Evolutionary conservation across 306 rosid genomes (phyloP), one percentile per base, ranked within the genome.

Genomic region (Corylus americana): DNA sequence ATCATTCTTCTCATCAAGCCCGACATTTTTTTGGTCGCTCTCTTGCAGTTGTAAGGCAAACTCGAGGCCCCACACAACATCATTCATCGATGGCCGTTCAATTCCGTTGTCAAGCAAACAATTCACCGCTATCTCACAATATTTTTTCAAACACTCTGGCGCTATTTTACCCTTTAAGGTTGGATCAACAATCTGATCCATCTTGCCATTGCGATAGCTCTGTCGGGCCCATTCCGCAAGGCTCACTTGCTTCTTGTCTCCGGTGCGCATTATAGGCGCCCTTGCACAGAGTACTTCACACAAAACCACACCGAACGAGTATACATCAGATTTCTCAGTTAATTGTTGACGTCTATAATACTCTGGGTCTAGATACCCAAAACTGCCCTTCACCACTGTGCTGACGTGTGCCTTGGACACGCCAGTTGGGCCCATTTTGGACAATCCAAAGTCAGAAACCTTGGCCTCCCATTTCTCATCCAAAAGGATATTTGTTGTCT

Each of bases 61-160:
- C 27, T 66, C 71, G 39, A 66, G 71, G 25, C 71, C 39, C 71
- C 71, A 66, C 50, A 37, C 25, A 13, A 66, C 71, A 17, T 66
- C 71, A 18, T 37, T 66, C 71, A 66, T 66, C 1, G 71, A 66
- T 39, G 71, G 71, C 25, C 71, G 50, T 8, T 66, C 27, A 2
- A 42, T 14, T 66, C 71, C 71, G 8, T 39, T 18, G 50, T 66
- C 71, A 66, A 66, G 71, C 71, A 66, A 39, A 66, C 71, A 66
- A 18, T 4, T 66, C 25, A 42, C 2, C 7, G 71, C 71, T 5
- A 39, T 31, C 13, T 66, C 71, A 5, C 47, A 47, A 17, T 13
- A 66, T 66, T 66, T 66, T 14, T 66, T 39, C 50, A 66, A 17
- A 39, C 71, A 66, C 11, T 8, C 71, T 2, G 25, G 49, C 20